These are phyloP conservation scores for Phytophthora citricola DNA, from an alignment of 352 stramenopile species.

Conservation along the genomic window DNA sequence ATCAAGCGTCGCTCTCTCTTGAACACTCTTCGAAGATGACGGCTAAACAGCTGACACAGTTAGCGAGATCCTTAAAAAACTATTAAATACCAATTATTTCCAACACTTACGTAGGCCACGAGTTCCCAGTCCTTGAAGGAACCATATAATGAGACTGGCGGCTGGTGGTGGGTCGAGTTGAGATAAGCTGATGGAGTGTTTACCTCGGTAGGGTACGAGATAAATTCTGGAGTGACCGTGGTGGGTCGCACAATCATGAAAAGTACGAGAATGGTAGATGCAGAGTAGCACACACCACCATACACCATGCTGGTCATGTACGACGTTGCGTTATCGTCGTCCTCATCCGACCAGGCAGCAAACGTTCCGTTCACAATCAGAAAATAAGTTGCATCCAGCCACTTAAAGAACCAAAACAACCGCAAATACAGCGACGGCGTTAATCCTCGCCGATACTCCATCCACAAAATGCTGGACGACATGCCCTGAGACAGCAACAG, in stretches of 20 bases:
- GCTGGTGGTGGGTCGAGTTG: conserved; percentile 49
- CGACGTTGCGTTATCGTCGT: conserved; percentile 1
- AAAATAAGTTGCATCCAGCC: conserved; percentile 53
- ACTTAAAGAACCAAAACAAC: conserved; percentile 70
- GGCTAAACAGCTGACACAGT: conserved; percentile 21
- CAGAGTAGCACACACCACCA: conserved; percentile 48
- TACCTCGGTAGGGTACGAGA: conserved; percentile 52
- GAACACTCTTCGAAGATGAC: conserved; percentile 22
- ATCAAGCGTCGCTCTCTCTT: conserved; percentile 43
- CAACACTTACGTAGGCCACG: conserved; percentile 22
- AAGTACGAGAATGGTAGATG: conserved; percentile 50
- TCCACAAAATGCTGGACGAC: conserved; percentile 68
- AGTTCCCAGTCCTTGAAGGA: conserved; percentile 59
- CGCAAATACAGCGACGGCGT: conserved; percentile 64
- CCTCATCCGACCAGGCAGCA: neutral
- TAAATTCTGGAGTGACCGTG: conserved; percentile 55
- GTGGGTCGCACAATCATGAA: conserved; percentile 61
- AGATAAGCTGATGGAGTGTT: conserved; percentile 69
- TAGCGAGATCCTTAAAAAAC: conserved; percentile 6
- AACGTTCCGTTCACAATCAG: conserved; percentile 50
- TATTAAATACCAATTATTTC: neutral
- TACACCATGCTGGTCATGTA: conserved; percentile 34
- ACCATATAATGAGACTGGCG: conserved; percentile 56
- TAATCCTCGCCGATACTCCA: conserved; percentile 73
- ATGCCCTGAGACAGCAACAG: conserved; percentile 38